Percentiles rank a stretch among this genome's conserved stretches.
These are phyloP conservation scores for Grosmannia penicillata DNA, from an alignment of 2,329 filamentous ascomycete genomes.

Conservation along the genomic window DNA sequence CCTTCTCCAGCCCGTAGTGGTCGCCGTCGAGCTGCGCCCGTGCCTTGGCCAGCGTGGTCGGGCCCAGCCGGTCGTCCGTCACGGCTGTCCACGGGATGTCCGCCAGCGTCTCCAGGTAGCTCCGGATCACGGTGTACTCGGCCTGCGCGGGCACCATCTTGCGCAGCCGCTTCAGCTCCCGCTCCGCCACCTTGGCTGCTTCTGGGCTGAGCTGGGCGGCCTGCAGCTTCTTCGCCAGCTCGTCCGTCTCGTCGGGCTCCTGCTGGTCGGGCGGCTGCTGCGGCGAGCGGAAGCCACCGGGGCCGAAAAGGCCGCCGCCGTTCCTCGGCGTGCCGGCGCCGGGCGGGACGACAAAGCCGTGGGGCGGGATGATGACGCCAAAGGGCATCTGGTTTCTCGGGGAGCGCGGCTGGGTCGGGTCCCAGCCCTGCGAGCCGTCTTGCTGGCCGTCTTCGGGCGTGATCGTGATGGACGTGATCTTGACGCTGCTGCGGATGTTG, in stretches of 20 bases:
- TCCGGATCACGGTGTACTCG: slow-evolving; percentile 85
- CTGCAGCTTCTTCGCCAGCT: slow-evolving; percentile 76
- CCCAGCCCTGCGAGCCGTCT: neutral
- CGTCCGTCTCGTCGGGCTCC: slow-evolving; percentile 78
- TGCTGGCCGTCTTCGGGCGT: slow-evolving; percentile 29
- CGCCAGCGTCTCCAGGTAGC: slow-evolving; percentile 83
- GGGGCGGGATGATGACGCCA: slow-evolving; percentile 7
- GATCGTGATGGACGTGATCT: slow-evolving; percentile 63
- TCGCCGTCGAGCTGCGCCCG: slow-evolving; percentile 88
- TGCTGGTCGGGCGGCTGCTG: slow-evolving; percentile 26
- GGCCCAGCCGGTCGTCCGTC: slow-evolving; percentile 75
- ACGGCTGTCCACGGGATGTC: slow-evolving; percentile 85
- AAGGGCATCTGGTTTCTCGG: slow-evolving; percentile 3
- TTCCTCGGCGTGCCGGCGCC: slow-evolving; percentile 22
- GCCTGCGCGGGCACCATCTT: slow-evolving; percentile 96
- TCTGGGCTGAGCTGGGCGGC: slow-evolving; percentile 70
- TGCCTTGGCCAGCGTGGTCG: slow-evolving; percentile 62
- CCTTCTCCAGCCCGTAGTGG: slow-evolving; percentile 90
- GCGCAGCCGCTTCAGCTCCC: slow-evolving; percentile 73
- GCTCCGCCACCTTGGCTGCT: slow-evolving; percentile 76
- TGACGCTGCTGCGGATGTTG: slow-evolving; percentile 73
- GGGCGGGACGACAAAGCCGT: slow-evolving; percentile 8
- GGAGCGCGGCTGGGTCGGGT: slow-evolving; percentile 9
- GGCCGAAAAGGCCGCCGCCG: slow-evolving; percentile 15
- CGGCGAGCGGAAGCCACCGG: slow-evolving; percentile 9